Conservation (phyloP, 1,284 basidiomycete genomes). For the Ganoderma lucidum region DNA sequence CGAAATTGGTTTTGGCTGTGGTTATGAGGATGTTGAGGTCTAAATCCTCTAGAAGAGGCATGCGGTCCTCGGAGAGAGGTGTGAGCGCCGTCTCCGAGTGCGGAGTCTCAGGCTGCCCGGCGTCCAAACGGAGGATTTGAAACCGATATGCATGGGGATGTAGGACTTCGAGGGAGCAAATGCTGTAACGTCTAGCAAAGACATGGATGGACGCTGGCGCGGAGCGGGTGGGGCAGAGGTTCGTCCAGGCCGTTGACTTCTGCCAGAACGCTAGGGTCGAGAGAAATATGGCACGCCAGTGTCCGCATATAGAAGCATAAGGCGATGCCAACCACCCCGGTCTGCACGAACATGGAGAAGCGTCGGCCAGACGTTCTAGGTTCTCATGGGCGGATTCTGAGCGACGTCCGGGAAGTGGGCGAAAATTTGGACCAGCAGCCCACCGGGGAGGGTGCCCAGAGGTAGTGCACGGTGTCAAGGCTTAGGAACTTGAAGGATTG, state of each 20-base stretch:
- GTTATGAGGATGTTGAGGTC: background rate
- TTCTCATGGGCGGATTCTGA: too few relatives aligned
- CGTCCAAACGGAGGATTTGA: background rate
- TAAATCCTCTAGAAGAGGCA: background rate
- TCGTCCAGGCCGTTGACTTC: background rate
- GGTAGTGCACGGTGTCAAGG: too few relatives aligned
- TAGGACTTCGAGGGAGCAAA: background rate
- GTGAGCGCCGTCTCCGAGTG: background rate
- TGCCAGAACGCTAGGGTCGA: constrained; percentile 14
- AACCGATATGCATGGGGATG: background rate
- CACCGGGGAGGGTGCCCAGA: too few relatives aligned
- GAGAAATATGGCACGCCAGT: constrained; percentile 10
- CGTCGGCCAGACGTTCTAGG: too few relatives aligned
- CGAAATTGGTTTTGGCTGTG: background rate
- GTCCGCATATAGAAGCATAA: constrained; percentile 18
- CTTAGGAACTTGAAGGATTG: too few relatives aligned
- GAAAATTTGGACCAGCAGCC: too few relatives aligned
- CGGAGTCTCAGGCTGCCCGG: background rate
- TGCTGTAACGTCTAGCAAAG: background rate
- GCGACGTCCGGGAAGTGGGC: too few relatives aligned
- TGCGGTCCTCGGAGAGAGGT: background rate
- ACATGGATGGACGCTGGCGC: background rate
- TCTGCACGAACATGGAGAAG: too few relatives aligned
- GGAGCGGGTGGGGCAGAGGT: background rate
- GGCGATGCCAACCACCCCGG: background rate